These are phyloP conservation scores for Suhomyces atakaporum DNA, from an alignment of 1,139 yeast genomes.

Conservation along the genomic window DNA sequence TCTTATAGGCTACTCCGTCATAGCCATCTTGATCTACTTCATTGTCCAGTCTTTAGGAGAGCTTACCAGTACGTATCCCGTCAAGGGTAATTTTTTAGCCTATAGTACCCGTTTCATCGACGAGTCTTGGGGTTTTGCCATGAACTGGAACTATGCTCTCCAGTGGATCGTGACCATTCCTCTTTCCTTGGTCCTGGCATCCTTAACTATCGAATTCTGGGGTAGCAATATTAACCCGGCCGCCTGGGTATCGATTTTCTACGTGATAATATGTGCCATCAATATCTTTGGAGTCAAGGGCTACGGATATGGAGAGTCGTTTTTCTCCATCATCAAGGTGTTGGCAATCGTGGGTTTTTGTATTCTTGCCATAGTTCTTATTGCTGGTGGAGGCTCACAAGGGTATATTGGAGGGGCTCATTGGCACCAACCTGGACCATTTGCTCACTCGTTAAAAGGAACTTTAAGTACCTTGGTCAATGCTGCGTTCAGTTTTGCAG, in stretches of 20 bases:
- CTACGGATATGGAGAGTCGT: slow-evolving; percentile 23
- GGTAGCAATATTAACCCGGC: slow-evolving; percentile 20
- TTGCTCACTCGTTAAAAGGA: slow-evolving; percentile 25
- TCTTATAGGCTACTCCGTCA: slow-evolving; percentile 24
- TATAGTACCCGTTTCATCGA: slow-evolving; percentile 26
- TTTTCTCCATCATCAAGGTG: slow-evolving; percentile 24
- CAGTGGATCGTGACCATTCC: slow-evolving; percentile 28
- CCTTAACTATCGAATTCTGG: slow-evolving; percentile 26
- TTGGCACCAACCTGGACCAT: slow-evolving; percentile 26
- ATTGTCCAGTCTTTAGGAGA: slow-evolving; percentile 27
- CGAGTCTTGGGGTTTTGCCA: slow-evolving; percentile 28
- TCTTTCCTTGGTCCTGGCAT: slow-evolving; percentile 25
- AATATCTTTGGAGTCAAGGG: slow-evolving; percentile 24
- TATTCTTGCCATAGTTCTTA: slow-evolving; percentile 22
- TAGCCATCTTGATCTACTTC: slow-evolving; percentile 23
- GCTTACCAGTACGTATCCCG: slow-evolving; percentile 23
- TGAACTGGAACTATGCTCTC: slow-evolving; percentile 27
- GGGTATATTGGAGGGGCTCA: slow-evolving; percentile 24
- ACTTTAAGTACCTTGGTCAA: slow-evolving; percentile 23
- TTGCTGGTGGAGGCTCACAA: slow-evolving; percentile 21
- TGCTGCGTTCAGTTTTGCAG: slow-evolving; percentile 28
- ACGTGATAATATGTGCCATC: slow-evolving; percentile 21
- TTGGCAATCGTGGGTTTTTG: slow-evolving; percentile 24
- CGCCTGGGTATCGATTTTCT: slow-evolving; percentile 26
- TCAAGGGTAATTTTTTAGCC: slow-evolving; percentile 25